These are phyloP conservation scores for Beta vulgaris DNA, from an alignment of 148 eudicot species.

Conservation along the genomic window DNA sequence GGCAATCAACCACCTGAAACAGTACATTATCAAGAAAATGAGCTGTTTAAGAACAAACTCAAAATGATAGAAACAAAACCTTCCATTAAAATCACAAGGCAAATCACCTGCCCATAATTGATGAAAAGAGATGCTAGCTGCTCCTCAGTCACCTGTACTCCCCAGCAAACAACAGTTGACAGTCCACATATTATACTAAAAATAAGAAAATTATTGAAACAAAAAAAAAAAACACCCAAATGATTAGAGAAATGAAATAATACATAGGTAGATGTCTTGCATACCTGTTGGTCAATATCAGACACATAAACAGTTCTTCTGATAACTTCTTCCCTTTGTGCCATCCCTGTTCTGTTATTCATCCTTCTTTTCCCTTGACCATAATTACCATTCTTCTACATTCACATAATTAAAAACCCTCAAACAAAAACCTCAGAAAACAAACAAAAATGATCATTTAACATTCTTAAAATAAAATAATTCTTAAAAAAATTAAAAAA, in stretches of 20 bases:
- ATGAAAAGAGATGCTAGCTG: slow-evolving; percentile 77
- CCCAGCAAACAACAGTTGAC: neutral
- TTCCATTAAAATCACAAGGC: neutral
- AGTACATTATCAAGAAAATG: neutral
- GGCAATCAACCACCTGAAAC: slow-evolving; percentile 88
- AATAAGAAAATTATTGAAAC: neutral
- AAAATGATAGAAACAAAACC: neutral
- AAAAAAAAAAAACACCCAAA: neutral
- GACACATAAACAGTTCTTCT: slow-evolving; percentile 95
- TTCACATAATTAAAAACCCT: neutral
- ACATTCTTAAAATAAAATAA: neutral
- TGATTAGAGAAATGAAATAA: neutral
- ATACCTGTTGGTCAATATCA: slow-evolving; percentile 91
- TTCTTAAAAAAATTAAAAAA: neutral
- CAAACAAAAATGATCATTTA: neutral
- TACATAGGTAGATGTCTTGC: too few species aligned
- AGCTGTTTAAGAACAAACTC: neutral
- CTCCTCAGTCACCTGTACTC: slow-evolving; percentile 76
- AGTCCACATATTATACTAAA: neutral
- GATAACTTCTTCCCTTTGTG: slow-evolving; percentile 82
- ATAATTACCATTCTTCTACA: slow-evolving; percentile 38
- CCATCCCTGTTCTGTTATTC: slow-evolving; percentile 69
- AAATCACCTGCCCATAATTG: slow-evolving; percentile 64
- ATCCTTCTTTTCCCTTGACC: slow-evolving; percentile 56
- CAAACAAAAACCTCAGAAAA: neutral